Evolutionary conservation across 768 basidiomycete species (phyloP), one percentile per base, ranked within the genome.

Genomic region (Harrya chromipes): DNA sequence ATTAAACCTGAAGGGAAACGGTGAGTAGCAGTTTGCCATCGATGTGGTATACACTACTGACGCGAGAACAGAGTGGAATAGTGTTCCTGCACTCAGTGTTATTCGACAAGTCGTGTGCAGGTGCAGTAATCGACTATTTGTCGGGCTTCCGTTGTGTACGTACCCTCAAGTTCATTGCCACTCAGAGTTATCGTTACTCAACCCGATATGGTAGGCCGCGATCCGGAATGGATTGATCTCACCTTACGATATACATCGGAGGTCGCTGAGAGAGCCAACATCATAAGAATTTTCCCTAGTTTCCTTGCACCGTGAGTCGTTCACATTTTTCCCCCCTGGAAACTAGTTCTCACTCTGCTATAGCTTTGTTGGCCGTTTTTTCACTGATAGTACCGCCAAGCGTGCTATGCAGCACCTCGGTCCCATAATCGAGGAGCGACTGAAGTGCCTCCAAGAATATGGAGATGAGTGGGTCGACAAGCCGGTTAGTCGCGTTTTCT

Each of bases 131-230:
- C 71, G 81, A 12, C 47, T 74, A 4, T 77, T 81, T 49, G 73
- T 81, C 16, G 80, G 79, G 0, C 60, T 71, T 29, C 76, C 77
- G 7, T 40, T 75, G 7, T 80, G 78, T 77, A 40, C 17, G 44
- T 36, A 23, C 23, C 17, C 16, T 29, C 6, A 13, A 29, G 8
- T 26, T 33, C 20, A 20, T 23, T 11, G 34, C 14, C 17, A 37
- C 26, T 2, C n/a, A n/a, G n/a, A n/a, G n/a, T 6, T 21, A 34
- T 43, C 16, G 41, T 17, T 19, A 20, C 26, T 48, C 47, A n/a
- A 16, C 26, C 34, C 38, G 31, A 42, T 9, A 41, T 44, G 27
- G 26, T 27, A 51, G 50, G 50, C 56, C 68, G 74, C 12, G 56
- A 76, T 43, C 54, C 62, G 8, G 71, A 67, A 4, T 76, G 72